Base-by-base conservation (phyloP, 371 early-diverging fungal genomes). In the Lichtheimia ramosa region DNA sequence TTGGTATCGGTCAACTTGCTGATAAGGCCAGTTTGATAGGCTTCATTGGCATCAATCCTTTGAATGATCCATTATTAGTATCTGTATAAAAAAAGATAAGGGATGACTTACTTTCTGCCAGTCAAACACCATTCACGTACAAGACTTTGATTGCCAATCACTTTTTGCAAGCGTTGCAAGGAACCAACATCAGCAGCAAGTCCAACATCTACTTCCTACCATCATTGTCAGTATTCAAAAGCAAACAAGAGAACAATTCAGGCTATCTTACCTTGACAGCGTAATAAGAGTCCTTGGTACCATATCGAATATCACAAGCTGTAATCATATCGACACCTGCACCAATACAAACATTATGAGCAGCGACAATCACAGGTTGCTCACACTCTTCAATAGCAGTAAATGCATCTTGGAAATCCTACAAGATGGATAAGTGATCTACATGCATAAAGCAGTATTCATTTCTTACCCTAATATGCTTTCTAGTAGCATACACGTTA, bases 281-380 rank as follows among this genome's bases (percentile, higher is more conserved):
- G 66, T 95, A 97, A 55, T 71, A 79, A 0, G 95, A 84, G 54
- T 94, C 94, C 62, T 84, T 77, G 48, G 90, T 71, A 65, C 92
- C 91, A 48, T 89, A 85, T 43, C 98, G 90, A 43, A 98, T 90
- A 69, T 98, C 98, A 73, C 94, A 93, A 3, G 97, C 95, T 5
- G 94, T 89, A 18, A 90, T 83, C 59, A 96, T 66, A 68, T 95
- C 95, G 43, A 97, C 85, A 6, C 95, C 96, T 12, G 86, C 93
- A 20, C 98, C 98, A 63, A 94, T 84, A 68, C 96, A 96, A 0
- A 77, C 85, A 51, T 88, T 88, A 53, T 96, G 94, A 53, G 96
- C 77, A 14, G 89, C 93, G 10, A 87, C 92, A 62, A 98, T 88
- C 6, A 97, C 96, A n/a, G 97, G 95, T 63, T 91, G 89, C 58